Base-by-base conservation (phyloP, 371 early-diverging fungal species). In the Mortierella polycephala region DNA sequence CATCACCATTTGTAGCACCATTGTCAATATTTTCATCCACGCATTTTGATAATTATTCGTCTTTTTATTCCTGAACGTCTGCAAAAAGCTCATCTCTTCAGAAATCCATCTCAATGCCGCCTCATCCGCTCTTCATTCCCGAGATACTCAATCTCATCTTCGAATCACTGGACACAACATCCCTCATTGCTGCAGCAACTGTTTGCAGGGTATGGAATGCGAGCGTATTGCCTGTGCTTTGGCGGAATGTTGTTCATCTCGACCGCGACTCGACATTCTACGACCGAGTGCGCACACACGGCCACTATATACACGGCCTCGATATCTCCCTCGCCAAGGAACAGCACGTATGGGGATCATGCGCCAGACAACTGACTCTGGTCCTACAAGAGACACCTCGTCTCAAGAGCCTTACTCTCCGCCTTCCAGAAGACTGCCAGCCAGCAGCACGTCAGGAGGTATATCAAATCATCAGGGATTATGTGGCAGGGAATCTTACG, bases 71-170 rank as follows among this genome's bases (percentile, higher is more conserved):
- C 30, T 30, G 30, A 30, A 4, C 30, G 30, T 30, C 30, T 30
- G 30, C 4, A 4, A 30, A 30, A 30, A 30, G 30, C 30, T 46
- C 21, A 16, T 10, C 59, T 21, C 46, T 20, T 30, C 30, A 30
- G 30, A 30, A n/a, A 59, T 47, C 20, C 37, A 47, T 60, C 60
- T 16, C 47, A 16, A 8, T 11, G 11, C 50, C 42, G 60, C 37
- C 60, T 7, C 13, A 59, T 46, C 59, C 60, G 5, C 16, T 60
- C 4, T 40, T 60, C 60, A 62, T 64, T 49, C 67, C 59, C 39
- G 67, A 67, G 60, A 53, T 67, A 53, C 60, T 67, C 10, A n/a
- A 39, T 20, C 23, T 60, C 40, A 57, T 67, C 42, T 67, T 67
- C 18, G 18, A 51, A 5, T 14, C 51, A 23, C 67, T 67, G 23